A percentile compares a stretch with the other conserved stretches of the same genome.
Evolutionary conservation across 75 land plant genomes (phyloP).

Genomic region (Pinus tabuliformis): DNA sequence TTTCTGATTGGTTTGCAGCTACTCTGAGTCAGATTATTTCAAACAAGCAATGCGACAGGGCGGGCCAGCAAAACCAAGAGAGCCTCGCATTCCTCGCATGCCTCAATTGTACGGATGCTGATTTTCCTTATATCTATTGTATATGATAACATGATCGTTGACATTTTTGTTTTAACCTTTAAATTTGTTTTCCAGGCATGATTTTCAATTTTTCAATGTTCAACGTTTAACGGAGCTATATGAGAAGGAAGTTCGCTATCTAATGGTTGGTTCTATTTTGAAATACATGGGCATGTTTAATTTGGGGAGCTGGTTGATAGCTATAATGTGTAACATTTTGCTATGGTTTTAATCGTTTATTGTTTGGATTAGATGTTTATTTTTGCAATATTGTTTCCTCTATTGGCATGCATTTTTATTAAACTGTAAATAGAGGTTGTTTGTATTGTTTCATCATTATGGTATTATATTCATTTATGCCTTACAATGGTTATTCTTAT

Average conservation of each 20-base stretch:
- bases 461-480: neutral
- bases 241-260: constrained; percentile 95
- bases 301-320: neutral
- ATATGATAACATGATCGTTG: neutral
- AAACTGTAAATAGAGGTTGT: neutral
- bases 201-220: constrained; percentile 96
- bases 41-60: constrained; percentile 99
- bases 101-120: constrained; percentile 73
- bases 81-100: constrained; percentile 99
- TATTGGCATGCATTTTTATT: neutral
- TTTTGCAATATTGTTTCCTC: too few relatives aligned
- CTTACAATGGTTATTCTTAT: too few relatives aligned
- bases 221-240: constrained; percentile 84
- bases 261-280: constrained; percentile 58
- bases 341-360: too few relatives aligned
- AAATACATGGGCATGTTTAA: neutral
- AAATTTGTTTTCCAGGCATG: constrained; percentile 56
- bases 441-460: constrained; percentile 1
- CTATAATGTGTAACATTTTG: too few relatives aligned
- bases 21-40: constrained; percentile 96
- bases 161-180: neutral
- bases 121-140: neutral
- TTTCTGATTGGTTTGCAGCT: constrained; percentile 33
- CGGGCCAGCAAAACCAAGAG: constrained; percentile 83
- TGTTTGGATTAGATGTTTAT: too few relatives aligned